A percentile compares a stretch with the other conserved stretches of the same genome.
Evolutionary conservation across 1,139 yeast genomes (phyloP).

Genomic region (Oligophagozyma castellii): DNA sequence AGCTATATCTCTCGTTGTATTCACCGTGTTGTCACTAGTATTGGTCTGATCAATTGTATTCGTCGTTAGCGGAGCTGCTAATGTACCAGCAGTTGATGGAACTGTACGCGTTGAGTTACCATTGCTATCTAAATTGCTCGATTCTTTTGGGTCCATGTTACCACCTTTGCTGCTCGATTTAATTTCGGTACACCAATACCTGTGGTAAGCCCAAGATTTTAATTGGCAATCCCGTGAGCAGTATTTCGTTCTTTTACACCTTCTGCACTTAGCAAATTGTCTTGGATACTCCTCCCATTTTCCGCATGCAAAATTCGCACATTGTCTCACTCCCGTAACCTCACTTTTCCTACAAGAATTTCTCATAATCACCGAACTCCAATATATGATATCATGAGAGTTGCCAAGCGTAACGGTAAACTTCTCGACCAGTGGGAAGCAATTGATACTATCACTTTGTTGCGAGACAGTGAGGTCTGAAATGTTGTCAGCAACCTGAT

Average conservation of each 20-base stretch:
- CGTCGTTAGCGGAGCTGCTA: too few relatives aligned
- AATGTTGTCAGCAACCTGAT: conserved; percentile 11
- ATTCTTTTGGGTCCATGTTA: too few relatives aligned
- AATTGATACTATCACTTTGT: conserved; percentile 35
- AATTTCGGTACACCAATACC: conserved; percentile 67
- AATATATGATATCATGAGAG: conserved; percentile 70
- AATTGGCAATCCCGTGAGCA: conserved; percentile 89
- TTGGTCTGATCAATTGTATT: too few relatives aligned
- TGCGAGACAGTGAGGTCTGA: not conserved
- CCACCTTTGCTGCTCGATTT: conserved; percentile 10
- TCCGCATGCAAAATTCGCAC: conserved; percentile 92
- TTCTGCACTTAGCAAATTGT: conserved; percentile 86
- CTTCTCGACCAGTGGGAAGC: conserved; percentile 84
- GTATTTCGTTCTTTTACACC: conserved; percentile 89
- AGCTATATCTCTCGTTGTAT: too few relatives aligned
- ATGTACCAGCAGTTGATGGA: too few relatives aligned
- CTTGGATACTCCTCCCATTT: conserved; percentile 86
- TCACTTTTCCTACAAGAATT: conserved; percentile 91
- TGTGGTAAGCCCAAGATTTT: conserved; percentile 83
- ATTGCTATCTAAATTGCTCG: too few relatives aligned
- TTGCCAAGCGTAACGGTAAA: conserved; percentile 61
- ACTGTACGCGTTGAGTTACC: too few relatives aligned
- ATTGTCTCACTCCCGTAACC: conserved; percentile 84
- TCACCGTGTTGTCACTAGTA: too few relatives aligned
- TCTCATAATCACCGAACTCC: conserved; percentile 96